Evolutionary conservation across 306 rosid species (phyloP).

Genomic region (Pyrus betulifolia): DNA sequence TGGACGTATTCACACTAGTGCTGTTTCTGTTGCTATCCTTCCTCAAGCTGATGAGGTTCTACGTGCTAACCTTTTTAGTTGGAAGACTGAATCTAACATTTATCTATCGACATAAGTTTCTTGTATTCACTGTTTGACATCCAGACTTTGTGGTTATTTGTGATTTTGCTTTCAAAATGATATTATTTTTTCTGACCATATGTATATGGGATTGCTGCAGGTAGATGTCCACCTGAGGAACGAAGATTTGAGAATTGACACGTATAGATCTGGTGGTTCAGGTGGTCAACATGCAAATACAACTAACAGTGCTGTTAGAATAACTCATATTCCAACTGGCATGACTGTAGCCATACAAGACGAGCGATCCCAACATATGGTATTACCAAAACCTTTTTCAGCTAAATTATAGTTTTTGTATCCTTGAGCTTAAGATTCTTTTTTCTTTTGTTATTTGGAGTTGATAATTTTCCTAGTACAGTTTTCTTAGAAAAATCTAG

Average conservation of each 20-base stretch:
- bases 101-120: background rate
- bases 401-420: background rate
- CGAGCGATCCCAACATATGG: constrained; percentile 92
- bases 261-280: constrained; percentile 83
- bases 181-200: background rate
- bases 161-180: background rate
- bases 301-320: constrained; percentile 90
- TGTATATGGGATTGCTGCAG: constrained; percentile 22
- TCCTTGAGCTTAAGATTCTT: constrained; percentile 4
- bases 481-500: no score
- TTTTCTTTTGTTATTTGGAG: background rate
- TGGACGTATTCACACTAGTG: constrained; percentile 95
- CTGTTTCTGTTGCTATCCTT: constrained; percentile 91
- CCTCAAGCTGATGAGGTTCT: constrained; percentile 90
- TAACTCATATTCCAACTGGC: constrained; percentile 78
- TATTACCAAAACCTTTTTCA: constrained; percentile 10
- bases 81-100: background rate
- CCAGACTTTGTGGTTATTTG: background rate
- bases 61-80: constrained; percentile 32
- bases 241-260: constrained; percentile 76
- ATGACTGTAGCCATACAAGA: constrained; percentile 78
- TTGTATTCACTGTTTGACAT: background rate
- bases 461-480: background rate
- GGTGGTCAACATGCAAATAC: constrained; percentile 99
- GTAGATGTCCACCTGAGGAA: constrained; percentile 86